These are phyloP conservation scores for Trichoderma asperelloides DNA, from an alignment of 495 filamentous ascomycete genomes.

Conservation along the genomic window DNA sequence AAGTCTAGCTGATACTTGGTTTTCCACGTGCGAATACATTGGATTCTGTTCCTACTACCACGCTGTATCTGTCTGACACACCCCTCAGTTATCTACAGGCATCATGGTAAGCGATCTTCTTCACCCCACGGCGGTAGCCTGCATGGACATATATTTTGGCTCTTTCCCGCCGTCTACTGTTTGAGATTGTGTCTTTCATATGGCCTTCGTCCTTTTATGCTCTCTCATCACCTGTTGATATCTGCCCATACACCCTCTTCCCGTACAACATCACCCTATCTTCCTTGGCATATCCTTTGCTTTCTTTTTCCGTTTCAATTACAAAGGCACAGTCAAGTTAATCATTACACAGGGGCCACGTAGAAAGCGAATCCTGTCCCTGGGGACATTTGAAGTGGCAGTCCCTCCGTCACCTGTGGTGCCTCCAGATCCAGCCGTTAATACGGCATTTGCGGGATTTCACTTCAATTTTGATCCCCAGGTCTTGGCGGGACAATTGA, in stretches of 20 bases:
- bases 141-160: not conserved
- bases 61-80: not conserved
- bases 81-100: not conserved
- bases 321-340: not conserved
- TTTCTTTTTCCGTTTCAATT: not conserved
- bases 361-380: not conserved
- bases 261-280: not conserved
- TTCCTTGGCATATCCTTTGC: not conserved
- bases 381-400: not conserved
- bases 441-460: not conserved
- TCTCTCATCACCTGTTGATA: not conserved
- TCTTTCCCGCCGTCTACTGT: not conserved
- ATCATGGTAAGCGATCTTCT: not conserved
- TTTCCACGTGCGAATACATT: conserved; percentile 1
- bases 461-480: not conserved
- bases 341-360: not conserved
- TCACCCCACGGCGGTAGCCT: not conserved
- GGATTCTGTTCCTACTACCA: not conserved
- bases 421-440: not conserved
- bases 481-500: not conserved
- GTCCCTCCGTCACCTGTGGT: not conserved
- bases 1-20: not conserved
- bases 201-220: not conserved
- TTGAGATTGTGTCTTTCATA: not conserved
- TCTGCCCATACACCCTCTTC: not conserved